These are phyloP conservation scores for Phyllosticta ampelicida DNA, from an alignment of 2,329 filamentous ascomycete genomes.

Conservation along the genomic window DNA sequence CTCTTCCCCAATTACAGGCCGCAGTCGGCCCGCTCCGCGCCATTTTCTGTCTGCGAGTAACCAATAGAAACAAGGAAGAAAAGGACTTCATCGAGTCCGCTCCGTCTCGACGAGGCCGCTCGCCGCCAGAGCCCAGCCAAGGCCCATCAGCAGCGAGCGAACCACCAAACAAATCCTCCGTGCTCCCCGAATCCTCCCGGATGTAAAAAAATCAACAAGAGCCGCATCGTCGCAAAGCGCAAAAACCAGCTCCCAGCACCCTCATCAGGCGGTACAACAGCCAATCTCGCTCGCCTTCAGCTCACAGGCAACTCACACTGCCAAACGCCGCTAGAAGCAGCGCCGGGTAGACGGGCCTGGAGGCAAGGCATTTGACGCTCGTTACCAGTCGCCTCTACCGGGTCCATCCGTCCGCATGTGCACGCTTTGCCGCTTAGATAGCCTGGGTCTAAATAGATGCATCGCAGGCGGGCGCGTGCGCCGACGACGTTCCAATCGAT, in stretches of 20 bases:
- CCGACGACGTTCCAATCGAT: slow-evolving; percentile 16
- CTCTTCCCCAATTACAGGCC: background rate
- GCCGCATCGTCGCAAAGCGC: slow-evolving; percentile 24
- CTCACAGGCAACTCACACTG: background rate
- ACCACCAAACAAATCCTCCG: slow-evolving; percentile 2
- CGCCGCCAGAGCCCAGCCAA: slow-evolving; percentile 3
- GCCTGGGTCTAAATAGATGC: slow-evolving; percentile 27
- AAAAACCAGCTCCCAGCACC: slow-evolving; percentile 29
- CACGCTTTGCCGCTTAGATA: slow-evolving; percentile 20
- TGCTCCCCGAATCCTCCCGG: slow-evolving; percentile 13
- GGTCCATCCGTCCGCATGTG: slow-evolving; percentile 13
- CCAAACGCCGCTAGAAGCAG: background rate
- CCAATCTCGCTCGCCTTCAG: slow-evolving; percentile 26
- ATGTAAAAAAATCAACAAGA: slow-evolving; percentile 22
- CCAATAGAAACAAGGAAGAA: background rate
- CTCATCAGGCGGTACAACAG: slow-evolving; percentile 6
- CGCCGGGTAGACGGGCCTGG: slow-evolving; percentile 18
- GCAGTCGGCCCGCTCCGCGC: slow-evolving; percentile 1
- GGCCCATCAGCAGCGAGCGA: background rate
- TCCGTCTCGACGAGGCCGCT: slow-evolving; percentile 12
- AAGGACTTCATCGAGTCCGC: background rate
- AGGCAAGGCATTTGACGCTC: slow-evolving; percentile 30
- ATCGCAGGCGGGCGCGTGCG: slow-evolving; percentile 22
- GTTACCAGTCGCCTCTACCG: slow-evolving; percentile 30
- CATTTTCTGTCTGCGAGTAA: background rate